Percentiles rank a stretch among this genome's conserved stretches.
phyloP scores from a whole-genome alignment of 2,329 filamentous ascomycete genomes.

The Spiromastix sp. region DNA sequence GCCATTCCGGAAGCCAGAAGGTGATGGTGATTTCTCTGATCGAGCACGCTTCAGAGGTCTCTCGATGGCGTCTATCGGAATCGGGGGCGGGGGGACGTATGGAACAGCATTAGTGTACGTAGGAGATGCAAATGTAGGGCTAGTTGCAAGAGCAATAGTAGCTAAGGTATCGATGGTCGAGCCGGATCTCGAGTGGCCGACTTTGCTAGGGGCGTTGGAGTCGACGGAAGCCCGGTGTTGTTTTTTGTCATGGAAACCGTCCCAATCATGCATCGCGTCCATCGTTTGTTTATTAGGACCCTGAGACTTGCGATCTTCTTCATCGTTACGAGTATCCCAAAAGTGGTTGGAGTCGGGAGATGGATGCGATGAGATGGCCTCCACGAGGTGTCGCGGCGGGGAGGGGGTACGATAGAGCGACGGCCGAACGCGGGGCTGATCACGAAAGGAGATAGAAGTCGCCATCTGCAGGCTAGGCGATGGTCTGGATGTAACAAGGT shows the following conservation, averaged over 20 bases:
- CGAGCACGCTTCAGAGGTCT: conserved; percentile 50
- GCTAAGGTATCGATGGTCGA: conserved; percentile 41
- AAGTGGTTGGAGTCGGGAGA: conserved; percentile 20
- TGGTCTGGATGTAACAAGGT: conserved; percentile 14
- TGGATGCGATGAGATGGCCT: conserved; percentile 33
- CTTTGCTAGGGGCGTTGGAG: conserved; percentile 16
- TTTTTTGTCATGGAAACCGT: conserved; percentile 8
- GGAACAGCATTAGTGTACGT: conserved; percentile 19
- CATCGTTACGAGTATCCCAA: conserved; percentile 12
- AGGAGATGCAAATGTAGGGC: conserved; percentile 31
- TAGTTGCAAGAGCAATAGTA: conserved; percentile 41
- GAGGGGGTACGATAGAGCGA: conserved; percentile 37
- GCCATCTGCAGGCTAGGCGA: conserved; percentile 21
- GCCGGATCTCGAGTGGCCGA: conserved; percentile 32
- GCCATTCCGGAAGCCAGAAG: conserved; percentile 20
- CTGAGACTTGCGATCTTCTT: conserved; percentile 4
- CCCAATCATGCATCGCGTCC: conserved; percentile 15
- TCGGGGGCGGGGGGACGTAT: conserved; percentile 20
- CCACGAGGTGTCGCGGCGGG: conserved; percentile 36
- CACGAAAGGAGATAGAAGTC: conserved; percentile 27
- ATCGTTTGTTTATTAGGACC: conserved; percentile 17
- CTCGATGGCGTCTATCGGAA: conserved; percentile 25
- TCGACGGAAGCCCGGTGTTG: background rate
- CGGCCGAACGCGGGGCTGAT: conserved; percentile 19
- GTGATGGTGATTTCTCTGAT: conserved; percentile 45